Base-by-base conservation (phyloP, 140 eudicot species). In the Oenanthe javanica region DNA sequence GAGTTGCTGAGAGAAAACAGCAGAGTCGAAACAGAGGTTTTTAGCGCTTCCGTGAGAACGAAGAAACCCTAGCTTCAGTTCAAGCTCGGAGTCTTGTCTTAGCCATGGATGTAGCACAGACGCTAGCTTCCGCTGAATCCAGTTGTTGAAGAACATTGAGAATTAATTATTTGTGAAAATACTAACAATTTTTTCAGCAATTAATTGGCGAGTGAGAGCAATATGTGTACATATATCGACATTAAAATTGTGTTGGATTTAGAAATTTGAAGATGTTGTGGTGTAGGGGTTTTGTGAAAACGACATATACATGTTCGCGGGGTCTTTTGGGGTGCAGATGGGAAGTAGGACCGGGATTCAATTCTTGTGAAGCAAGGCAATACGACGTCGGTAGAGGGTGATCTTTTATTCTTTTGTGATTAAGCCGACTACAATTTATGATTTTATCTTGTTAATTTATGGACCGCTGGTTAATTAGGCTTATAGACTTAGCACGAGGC, bases 61-160 rank as follows among this genome's bases (percentile, higher is more conserved):
- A 79, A 92, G 87, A 64, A 92, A 81, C 84, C 99, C 99, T 84
- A 95, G 81, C 42, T 89, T 87, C 81, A 90, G 77, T 77, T 95
- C 85, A 79, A 89, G 83, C 42, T 90, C 90, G 78, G 85, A 90
- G 54, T 88, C 89, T 63, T 87, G 89, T 11, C 72, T 82, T 79
- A 95, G 86, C 97, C 97, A 95, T 88, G 99, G 97, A 31, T 72
- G 92, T 47, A 95, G 80, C 75, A 86, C 81, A 21, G 97, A 80
- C 12, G 88, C 81, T 77, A 95, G 77, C 79, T 85, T 90, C 80
- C 91, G 81, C 72, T 86, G 87, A 49, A 91, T 81, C 12, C 83
- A 85, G 81, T 73, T 79, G 63, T 82, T 76, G 83, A 89, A 59
- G 23, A 92, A 82, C 97, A 95, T 95, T 42, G 38, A 38, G 76